Conservation (phyloP, 352 stramenopile genomes). For the Bremia lactucae region DNA sequence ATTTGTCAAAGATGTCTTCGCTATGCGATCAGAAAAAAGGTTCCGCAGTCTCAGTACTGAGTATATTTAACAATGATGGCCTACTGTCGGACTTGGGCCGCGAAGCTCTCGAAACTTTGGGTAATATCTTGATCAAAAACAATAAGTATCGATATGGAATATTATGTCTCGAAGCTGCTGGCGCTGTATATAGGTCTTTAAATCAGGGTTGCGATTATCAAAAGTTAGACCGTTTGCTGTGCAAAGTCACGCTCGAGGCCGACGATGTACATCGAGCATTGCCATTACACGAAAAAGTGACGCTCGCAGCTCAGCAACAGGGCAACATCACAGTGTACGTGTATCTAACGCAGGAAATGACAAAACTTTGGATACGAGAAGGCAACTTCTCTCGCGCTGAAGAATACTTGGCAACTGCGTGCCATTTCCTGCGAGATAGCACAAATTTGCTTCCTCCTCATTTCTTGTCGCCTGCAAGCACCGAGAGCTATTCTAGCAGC, state of each 20-base stretch:
- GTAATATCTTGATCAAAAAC: constrained; percentile 76
- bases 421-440: constrained; percentile 59
- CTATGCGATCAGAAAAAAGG: constrained; percentile 10
- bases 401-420: constrained; percentile 48
- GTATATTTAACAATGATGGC: constrained; percentile 68
- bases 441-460: constrained; percentile 54
- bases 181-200: constrained; percentile 46
- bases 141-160: constrained; percentile 83
- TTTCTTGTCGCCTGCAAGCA: constrained; percentile 40
- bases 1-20: constrained; percentile 13
- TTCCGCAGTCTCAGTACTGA: constrained; percentile 23
- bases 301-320: constrained; percentile 46
- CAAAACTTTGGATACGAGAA: constrained; percentile 67
- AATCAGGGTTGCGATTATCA: constrained; percentile 69
- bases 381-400: constrained; percentile 67
- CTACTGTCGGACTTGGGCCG: constrained; percentile 60
- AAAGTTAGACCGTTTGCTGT: constrained; percentile 63
- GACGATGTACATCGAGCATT: constrained; percentile 70
- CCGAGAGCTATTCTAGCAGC: constrained; percentile 41
- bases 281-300: constrained; percentile 72
- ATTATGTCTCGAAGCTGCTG: constrained; percentile 62
- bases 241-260: constrained; percentile 57
- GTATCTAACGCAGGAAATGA: constrained; percentile 74
- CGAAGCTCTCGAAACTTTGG: constrained; percentile 55
- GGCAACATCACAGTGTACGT: constrained; percentile 82